Conservation (phyloP, 2,329 filamentous ascomycete genomes). For the Xylaria hypoxylon region DNA sequence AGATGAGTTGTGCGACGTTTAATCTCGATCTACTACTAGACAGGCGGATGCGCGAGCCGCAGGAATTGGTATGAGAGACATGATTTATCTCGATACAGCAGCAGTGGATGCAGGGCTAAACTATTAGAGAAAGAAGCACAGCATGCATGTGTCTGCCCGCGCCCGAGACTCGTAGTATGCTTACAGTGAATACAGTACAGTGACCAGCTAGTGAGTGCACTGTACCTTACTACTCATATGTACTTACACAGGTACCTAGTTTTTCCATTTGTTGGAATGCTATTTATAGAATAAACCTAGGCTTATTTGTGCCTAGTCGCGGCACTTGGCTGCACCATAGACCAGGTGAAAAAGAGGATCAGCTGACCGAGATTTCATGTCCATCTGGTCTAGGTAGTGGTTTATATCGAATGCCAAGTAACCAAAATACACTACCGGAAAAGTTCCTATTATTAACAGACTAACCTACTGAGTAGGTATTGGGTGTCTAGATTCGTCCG, state of each 20-base stretch:
- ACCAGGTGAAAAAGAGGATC: slow-evolving; percentile 8
- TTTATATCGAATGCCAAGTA: slow-evolving; percentile 26
- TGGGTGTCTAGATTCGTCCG: slow-evolving; percentile 18
- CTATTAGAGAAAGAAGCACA: no score
- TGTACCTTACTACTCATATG: no score
- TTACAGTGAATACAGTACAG: no score
- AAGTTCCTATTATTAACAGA: not conserved
- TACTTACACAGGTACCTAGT: not conserved
- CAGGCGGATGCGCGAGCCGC: no score
- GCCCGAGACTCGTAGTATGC: no score
- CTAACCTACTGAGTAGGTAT: not conserved
- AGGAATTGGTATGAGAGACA: no score
- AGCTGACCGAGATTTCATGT: not conserved
- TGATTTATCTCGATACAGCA: no score
- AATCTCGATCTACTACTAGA: not conserved
- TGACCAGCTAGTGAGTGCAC: no score
- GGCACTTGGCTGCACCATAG: slow-evolving; percentile 20
- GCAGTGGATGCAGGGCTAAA: no score
- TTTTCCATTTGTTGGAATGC: not conserved
- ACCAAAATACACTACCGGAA: slow-evolving; percentile 3
- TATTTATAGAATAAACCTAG: slow-evolving; percentile 24
- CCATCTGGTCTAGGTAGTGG: not conserved
- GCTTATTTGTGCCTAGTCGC: slow-evolving; percentile 19
- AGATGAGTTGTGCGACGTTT: not conserved
- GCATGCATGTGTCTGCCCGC: no score